Evolutionary conservation across 805 yeast species (phyloP), one percentile per base, ranked within the genome.

Genomic region (Yamadazyma olivae): DNA sequence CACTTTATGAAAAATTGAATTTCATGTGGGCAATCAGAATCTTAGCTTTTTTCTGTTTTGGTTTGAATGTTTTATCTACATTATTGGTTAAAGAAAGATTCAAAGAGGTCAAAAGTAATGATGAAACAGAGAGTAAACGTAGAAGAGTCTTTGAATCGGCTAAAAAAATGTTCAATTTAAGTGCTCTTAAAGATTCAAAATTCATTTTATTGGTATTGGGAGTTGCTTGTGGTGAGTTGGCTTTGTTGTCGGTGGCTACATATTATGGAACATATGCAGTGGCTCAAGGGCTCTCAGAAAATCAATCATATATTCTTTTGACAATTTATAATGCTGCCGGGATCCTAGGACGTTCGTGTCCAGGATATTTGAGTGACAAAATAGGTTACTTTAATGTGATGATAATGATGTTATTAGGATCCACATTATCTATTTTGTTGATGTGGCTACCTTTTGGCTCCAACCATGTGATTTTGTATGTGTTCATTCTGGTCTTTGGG

Each of bases 381-480:
- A 46, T 64, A 28, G 88, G 88, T 6, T 65, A 71, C 14, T 79
- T 72, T 55, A 81, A 79, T 48, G 67, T 78, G 35, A 74, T 79
- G 74, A 54, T 68, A 8, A 29, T 64, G 3, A 70, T 79, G 61
- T 53, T 74, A n/a, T 22, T 54, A 3, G 57, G 76, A 6, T 61
- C 75, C n/a, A 59, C 71, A 1, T 9, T 80, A 0, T 54, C 75
- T 14, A 65, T 76, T 3, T 60, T 82, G 32, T 64, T 67, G 0
- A 48, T 82, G n/a, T 81, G 89, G 89, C 56, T 81, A 15, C 89
- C 90, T 1, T 73, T 79, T 37, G 88, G 86, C 0, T 39, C 51
- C 6, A 45, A 54, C 33, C 36, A 62, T 19, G 57, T 56, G 2
- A 71, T 65, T 0, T 56, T 81, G 35, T 73, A 76, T 44, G 65